phyloP scores from a whole-genome alignment of 2,329 filamentous ascomycete species.

The Fusarium nodosum region DNA sequence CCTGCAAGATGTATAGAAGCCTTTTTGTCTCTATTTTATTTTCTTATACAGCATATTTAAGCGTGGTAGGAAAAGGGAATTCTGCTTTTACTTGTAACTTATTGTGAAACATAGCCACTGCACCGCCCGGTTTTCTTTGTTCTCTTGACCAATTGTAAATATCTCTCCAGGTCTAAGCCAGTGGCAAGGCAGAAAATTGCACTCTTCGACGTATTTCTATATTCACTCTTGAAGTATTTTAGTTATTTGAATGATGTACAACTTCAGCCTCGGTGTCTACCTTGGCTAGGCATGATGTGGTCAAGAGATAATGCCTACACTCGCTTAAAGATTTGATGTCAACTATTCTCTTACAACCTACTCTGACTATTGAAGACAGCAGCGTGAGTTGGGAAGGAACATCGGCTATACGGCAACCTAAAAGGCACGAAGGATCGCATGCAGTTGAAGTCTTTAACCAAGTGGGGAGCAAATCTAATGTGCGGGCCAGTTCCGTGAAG shows the following conservation, averaged over 20 bases:
- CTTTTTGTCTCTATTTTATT: too few species aligned
- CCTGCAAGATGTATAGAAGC: too few species aligned
- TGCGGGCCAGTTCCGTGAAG: neutral
- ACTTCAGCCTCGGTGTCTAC: neutral
- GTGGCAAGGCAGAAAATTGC: neutral
- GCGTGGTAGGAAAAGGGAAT: neutral
- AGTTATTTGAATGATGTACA: neutral
- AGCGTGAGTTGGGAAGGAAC: neutral
- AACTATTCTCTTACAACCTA: too few species aligned
- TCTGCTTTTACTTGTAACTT: neutral
- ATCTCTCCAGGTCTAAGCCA: neutral
- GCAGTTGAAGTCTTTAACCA: neutral
- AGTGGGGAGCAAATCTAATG: neutral
- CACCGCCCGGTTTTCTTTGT: neutral
- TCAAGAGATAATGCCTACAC: too few species aligned
- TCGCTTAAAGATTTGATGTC: too few species aligned
- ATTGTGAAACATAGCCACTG: neutral
- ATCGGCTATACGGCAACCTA: neutral
- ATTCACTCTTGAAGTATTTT: too few species aligned
- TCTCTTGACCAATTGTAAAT: too few species aligned
- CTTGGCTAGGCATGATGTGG: neutral
- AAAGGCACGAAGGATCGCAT: neutral
- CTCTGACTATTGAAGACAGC: too few species aligned
- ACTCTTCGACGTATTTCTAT: too few species aligned
- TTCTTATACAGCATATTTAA: too few species aligned